Percentiles rank a stretch among this genome's conserved stretches.
Conservation (phyloP, 2,329 filamentous ascomycete genomes). For the Colletotrichum sp. region DNA sequence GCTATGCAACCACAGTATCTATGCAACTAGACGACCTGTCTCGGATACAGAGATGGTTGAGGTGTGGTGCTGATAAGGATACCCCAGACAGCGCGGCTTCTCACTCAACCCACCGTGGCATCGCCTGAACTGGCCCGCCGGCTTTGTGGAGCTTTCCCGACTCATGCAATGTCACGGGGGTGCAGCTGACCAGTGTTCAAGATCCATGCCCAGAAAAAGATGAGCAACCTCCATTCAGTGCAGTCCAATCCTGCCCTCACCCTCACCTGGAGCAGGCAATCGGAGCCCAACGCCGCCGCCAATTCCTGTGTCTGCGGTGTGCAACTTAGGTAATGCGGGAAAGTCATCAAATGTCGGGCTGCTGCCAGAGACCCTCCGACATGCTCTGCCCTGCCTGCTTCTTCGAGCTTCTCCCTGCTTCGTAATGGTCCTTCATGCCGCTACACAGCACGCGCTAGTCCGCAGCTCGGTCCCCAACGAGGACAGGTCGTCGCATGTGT, state of each 20-base stretch:
- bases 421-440: background rate
- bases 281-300: background rate
- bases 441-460: background rate
- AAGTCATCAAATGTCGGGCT: background rate
- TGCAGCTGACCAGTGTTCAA: background rate
- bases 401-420: conserved; percentile 8
- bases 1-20: background rate
- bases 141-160: background rate
- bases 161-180: conserved; percentile 17
- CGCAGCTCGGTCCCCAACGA: background rate
- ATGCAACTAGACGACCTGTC: background rate
- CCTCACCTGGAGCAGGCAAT: background rate
- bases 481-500: conserved; percentile 3
- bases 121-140: background rate
- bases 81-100: conserved; percentile 1
- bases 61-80: conserved; percentile 4
- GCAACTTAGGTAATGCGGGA: background rate
- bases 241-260: background rate
- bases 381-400: background rate
- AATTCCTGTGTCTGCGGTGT: background rate
- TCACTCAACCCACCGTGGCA: background rate
- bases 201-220: background rate
- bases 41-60: background rate
- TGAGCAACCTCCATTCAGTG: background rate
- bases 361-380: background rate